Base-by-base conservation (phyloP, 1,284 basidiomycete genomes). In the Trametes hirsuta region DNA sequence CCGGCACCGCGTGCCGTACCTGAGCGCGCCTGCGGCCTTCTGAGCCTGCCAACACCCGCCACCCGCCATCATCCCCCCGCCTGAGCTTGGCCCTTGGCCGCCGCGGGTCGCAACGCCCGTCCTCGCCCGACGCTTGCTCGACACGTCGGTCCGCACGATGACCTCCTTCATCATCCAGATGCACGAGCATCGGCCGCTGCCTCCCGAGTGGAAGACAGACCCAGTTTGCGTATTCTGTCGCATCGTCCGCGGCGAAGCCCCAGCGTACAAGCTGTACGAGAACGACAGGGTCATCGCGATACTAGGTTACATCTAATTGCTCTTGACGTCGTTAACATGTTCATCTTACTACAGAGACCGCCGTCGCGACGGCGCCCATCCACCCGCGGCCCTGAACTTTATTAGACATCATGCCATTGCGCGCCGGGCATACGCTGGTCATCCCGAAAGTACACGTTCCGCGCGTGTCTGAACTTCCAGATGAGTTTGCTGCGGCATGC, bases 131-230 rank as follows among this genome's bases (percentile, higher is more conserved):
- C 10, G 8, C 18, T 37, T 5, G 18, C 14, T 35, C 24, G 18
- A 12, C 39, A 15, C 9, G 11, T 18, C 11, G 3, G 22, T n/a
- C 4, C 44, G 8, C 36, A 42, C 22, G 24, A 90, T 90, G 87
- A 89, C 87, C 62, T 88, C 86, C 30, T 88, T 87, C 75, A 84
- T 90, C 41, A 88, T 90, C 69, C 78, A 84, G 62, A 77, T 82
- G n/a, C 87, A 88, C 68, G 75, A 81, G 42, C 71, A 75, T 56
- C 81, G 86, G 21, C 54, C 63, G n/a, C 49, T 76, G 22, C 75
- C 79, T 22, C 67, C 74, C 14, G 69, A 77, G 22, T 87, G 86
- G 86, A 71, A 67, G 41, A 66, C 71, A 21, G 75, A 82, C 57
- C 62, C 76, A 14, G 71, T 76, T 35, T 91, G 88, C 68, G 70